Evolutionary conservation across 2,329 filamentous ascomycete genomes (phyloP).

Genomic region (Neoscytalidium dimidiatum): DNA sequence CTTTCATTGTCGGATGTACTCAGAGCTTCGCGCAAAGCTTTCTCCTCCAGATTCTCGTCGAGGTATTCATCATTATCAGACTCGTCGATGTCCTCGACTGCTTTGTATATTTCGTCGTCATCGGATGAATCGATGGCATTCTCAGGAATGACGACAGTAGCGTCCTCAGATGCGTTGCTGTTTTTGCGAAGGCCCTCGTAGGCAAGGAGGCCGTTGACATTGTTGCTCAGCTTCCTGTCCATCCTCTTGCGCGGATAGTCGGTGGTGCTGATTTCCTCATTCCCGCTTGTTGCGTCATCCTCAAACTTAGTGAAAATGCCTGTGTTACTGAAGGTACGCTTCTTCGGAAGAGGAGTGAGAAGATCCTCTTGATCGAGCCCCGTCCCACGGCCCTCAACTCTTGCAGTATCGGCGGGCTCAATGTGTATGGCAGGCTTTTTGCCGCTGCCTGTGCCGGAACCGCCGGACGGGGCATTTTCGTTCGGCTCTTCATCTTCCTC

Average conservation of each 20-base stretch:
- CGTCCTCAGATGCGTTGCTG: constrained; percentile 21
- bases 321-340: constrained; percentile 42
- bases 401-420: constrained; percentile 30
- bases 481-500: constrained; percentile 36
- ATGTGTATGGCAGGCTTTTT: constrained; percentile 39
- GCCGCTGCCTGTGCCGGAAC: constrained; percentile 35
- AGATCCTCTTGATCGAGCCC: constrained; percentile 20
- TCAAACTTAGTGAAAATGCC: constrained; percentile 39
- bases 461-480: constrained; percentile 37
- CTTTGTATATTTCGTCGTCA: constrained; percentile 61
- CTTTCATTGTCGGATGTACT: constrained; percentile 19
- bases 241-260: constrained; percentile 41
- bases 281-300: constrained; percentile 26
- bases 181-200: constrained; percentile 29
- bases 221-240: constrained; percentile 37
- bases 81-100: constrained; percentile 74
- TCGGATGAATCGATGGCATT: constrained; percentile 37
- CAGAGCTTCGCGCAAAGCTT: constrained; percentile 60
- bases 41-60: constrained; percentile 76
- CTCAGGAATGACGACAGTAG: constrained; percentile 26
- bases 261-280: background rate
- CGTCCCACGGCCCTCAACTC: constrained; percentile 32
- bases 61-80: constrained; percentile 73
- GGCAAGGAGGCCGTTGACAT: constrained; percentile 34
- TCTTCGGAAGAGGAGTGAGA: constrained; percentile 34